These are phyloP conservation scores for Basidiobolus meristosporus DNA, from an alignment of 371 early-diverging fungal species.

Conservation along the genomic window DNA sequence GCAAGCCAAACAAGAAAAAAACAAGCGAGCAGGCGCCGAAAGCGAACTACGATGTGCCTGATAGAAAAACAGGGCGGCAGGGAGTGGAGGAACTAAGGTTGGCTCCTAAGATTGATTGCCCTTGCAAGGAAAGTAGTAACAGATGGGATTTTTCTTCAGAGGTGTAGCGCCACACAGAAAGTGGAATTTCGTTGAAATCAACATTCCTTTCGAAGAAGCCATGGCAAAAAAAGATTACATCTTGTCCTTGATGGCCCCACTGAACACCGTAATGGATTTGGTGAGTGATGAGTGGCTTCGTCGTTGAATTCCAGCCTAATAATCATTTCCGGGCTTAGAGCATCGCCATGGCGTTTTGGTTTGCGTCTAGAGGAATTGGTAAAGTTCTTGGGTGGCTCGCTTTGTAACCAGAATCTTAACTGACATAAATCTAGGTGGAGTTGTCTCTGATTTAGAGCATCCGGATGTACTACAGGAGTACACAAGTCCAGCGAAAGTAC, in stretches of 20 bases:
- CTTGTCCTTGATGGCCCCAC: conserved; percentile 51
- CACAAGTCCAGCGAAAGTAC: conserved; percentile 38
- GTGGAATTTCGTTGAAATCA: conserved; percentile 81
- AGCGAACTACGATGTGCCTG: conserved; percentile 64
- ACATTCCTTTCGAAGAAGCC: conserved; percentile 64
- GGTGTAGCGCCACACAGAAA: conserved; percentile 22
- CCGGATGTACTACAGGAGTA: conserved; percentile 1
- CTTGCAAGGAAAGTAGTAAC: neutral
- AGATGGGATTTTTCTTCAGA: neutral
- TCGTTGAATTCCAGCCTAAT: too few species aligned
- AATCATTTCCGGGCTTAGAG: conserved; percentile 25
- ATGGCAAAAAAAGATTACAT: conserved; percentile 28
- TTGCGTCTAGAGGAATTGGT: conserved; percentile 66
- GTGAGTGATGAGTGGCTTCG: conserved; percentile 18
- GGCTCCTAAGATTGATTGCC: neutral
- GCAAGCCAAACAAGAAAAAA: conserved; percentile 1
- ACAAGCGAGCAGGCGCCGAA: neutral
- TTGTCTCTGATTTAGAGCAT: neutral
- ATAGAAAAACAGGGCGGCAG: conserved; percentile 59
- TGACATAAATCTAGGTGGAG: neutral
- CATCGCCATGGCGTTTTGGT: conserved; percentile 93
- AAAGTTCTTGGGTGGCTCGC: neutral
- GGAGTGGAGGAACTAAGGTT: conserved; percentile 38
- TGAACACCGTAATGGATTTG: conserved; percentile 87
- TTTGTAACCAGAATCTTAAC: neutral